Evolutionary conservation across 192 early-diverging fungal genomes (phyloP).

Genomic region (Phlyctochytrium bullatum): DNA sequence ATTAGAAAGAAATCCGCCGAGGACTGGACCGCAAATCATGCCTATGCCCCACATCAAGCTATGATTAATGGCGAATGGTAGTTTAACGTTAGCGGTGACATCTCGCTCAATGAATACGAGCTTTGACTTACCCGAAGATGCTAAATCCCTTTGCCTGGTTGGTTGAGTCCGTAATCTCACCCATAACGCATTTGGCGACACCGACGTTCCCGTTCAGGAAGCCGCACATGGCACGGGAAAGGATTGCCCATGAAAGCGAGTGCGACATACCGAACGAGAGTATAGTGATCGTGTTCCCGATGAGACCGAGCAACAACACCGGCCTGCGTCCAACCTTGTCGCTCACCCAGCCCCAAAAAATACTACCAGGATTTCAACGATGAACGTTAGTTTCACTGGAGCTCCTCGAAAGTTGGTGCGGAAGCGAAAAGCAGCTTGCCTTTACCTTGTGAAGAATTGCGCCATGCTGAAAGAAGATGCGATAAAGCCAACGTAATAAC

Average conservation of each 20-base stretch:
- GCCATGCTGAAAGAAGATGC: conserved; percentile 71
- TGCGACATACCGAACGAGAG: conserved; percentile 68
- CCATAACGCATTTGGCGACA: conserved; percentile 77
- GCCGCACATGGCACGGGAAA: conserved; percentile 60
- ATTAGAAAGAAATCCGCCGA: conserved; percentile 80
- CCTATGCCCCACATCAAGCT: conserved; percentile 21
- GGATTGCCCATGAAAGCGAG: conserved; percentile 27
- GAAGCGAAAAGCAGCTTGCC: neutral
- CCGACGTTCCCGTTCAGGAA: conserved; percentile 68
- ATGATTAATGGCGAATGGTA: neutral
- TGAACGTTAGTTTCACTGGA: conserved; percentile 9
- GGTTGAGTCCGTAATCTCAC: conserved; percentile 80
- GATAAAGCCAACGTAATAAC: conserved; percentile 76
- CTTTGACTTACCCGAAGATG: conserved; percentile 69
- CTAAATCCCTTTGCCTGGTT: conserved; percentile 78
- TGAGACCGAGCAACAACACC: conserved; percentile 72
- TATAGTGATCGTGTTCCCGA: conserved; percentile 70
- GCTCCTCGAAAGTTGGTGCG: neutral
- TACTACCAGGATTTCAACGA: conserved; percentile 38
- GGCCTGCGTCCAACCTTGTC: conserved; percentile 82
- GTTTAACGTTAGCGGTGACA: conserved; percentile 19
- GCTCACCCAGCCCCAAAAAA: conserved; percentile 66
- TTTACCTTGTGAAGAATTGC: conserved; percentile 56
- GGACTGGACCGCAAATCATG: conserved; percentile 54
- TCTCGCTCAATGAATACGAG: conserved; percentile 66